A percentile compares a stretch with the other conserved stretches of the same genome.
Conservation (phyloP, 768 basidiomycete species). For the Hydnomerulius pinastri region DNA sequence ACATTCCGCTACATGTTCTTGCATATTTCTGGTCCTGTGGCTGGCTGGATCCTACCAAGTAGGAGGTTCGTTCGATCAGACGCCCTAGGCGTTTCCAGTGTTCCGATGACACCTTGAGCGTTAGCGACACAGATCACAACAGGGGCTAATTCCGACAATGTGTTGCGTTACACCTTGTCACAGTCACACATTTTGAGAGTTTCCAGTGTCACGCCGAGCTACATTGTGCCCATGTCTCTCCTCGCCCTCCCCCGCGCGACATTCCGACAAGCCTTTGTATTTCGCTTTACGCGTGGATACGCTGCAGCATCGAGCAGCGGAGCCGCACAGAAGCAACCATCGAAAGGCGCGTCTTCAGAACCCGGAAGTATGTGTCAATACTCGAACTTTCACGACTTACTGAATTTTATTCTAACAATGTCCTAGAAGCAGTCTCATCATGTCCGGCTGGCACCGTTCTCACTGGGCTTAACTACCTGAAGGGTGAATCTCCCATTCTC, state of each 20-base stretch:
- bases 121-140: too few species aligned
- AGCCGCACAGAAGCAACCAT: neutral
- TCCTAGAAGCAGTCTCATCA: slow-evolving; percentile 47
- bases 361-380: slow-evolving; percentile 21
- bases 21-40: too few species aligned
- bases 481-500: slow-evolving; percentile 75
- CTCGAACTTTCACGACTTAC: neutral
- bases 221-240: slow-evolving; percentile 18
- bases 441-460: slow-evolving; percentile 75
- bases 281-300: slow-evolving; percentile 13
- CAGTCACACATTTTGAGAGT: slow-evolving; percentile 3
- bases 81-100: too few species aligned
- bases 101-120: too few species aligned
- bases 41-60: too few species aligned
- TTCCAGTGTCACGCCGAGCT: neutral
- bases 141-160: too few species aligned
- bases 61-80: too few species aligned
- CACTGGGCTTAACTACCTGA: slow-evolving; percentile 81
- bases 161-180: neutral
- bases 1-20: slow-evolving; percentile 6
- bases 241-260: slow-evolving; percentile 14
- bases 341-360: slow-evolving; percentile 5
- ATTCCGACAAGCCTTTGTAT: slow-evolving; percentile 10
- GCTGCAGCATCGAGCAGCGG: slow-evolving; percentile 11
- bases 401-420: neutral